Base-by-base conservation (phyloP, 73 alveolate species). In the Paramecium octaurelia region DNA sequence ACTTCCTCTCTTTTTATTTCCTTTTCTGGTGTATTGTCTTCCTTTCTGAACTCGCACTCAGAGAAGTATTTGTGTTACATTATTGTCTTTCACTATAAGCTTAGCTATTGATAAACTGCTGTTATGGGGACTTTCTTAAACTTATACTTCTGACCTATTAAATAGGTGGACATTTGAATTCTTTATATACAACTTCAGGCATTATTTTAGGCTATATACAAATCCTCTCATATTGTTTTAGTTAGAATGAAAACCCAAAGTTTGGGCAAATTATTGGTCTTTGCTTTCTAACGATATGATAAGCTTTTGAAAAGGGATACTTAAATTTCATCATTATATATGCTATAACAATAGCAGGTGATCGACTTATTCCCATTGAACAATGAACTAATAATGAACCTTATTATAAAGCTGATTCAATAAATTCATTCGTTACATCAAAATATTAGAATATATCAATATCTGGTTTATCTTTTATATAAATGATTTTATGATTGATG, bases 321-420 rank as follows among this genome's bases (percentile, higher is more conserved):
- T 86, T 69, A 23, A 86, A 91, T 85, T 93, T 94, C 92, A 93
- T 96, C 97, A 98, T 97, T 64, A 98, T 69, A 94, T 95, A 97
- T 24, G 99, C 98, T 42, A 97, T 98, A 0, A 98, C 99, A 86
- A 97, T 87, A n/a, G 99, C 90, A 11, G 99, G 92, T 71, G 98
- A 93, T 86, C 99, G 92, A 38, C 99, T 95, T 18, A 97, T 95
- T 9, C 99, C 99, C 86, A 95, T 93, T 44, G 93, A 95, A 42
- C 99, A 98, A 93, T 98, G 99, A 14, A 98, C 99, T 76, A 97
- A 95, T 11, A 98, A 96, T 58, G 86, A 70, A 20, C 92, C 88
- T 64, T 71, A 40, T 43, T 89, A 34, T 24, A 89, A n/a, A 23
- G 75, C 88, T 34, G 69, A 54, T 70, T 89, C 92, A 23, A 89